Evolutionary conservation across 257 asterid species (phyloP).

Genomic region (Scutellaria minor): DNA sequence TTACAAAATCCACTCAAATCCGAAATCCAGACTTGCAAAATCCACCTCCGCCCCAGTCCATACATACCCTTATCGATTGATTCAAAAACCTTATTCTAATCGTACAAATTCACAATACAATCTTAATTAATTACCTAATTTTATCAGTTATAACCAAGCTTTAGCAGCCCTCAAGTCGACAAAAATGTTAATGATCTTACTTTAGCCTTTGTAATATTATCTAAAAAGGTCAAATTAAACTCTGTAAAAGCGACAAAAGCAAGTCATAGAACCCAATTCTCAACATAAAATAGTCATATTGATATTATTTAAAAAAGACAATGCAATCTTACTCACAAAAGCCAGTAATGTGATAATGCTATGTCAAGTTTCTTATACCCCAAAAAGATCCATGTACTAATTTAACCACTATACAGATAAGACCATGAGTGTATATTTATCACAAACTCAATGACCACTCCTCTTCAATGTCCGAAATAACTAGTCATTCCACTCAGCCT

Average conservation of each 20-base stretch:
- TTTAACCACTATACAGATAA: too few relatives aligned
- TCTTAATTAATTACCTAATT: neutral
- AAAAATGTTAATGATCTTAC: neutral
- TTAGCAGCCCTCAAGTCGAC: neutral
- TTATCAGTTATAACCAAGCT: neutral
- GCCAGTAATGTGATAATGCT: neutral
- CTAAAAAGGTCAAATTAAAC: neutral
- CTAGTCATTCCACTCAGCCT: neutral
- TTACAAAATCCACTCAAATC: too few relatives aligned
- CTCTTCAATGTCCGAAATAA: neutral
- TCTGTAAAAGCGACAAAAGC: neutral
- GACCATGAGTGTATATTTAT: neutral
- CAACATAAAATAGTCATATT: neutral
- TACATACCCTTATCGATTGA: neutral
- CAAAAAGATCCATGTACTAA: neutral
- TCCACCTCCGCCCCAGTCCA: too few relatives aligned
- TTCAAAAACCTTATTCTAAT: neutral
- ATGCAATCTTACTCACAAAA: neutral
- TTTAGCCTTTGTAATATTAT: neutral
- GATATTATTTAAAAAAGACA: neutral
- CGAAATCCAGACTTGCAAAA: too few relatives aligned
- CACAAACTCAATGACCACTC: neutral
- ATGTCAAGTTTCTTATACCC: neutral
- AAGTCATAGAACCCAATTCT: neutral
- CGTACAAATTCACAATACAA: neutral